Percentiles rank a stretch among this genome's conserved stretches.
These are phyloP conservation scores for Crotalaria pallida DNA, from an alignment of 306 rosid species.

Conservation along the genomic window DNA sequence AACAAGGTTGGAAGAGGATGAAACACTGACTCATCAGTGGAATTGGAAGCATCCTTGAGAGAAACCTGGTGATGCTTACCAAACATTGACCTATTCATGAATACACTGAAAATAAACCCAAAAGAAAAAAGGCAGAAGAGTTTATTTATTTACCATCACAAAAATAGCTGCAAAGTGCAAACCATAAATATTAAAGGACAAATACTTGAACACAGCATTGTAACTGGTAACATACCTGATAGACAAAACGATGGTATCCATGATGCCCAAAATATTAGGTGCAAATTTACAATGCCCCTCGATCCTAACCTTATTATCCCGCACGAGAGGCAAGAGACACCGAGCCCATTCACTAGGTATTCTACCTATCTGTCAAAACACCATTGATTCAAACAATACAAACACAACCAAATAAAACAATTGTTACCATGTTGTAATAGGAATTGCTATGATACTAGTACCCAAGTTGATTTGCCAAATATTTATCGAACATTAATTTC, in stretches of 20 bases:
- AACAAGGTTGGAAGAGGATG: constrained; percentile 86
- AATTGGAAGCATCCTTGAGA: constrained; percentile 60
- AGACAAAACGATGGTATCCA: constrained; percentile 74
- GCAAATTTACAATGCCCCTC: constrained; percentile 69
- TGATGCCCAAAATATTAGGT: constrained; percentile 62
- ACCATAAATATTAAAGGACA: not conserved
- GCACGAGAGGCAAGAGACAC: constrained; percentile 79
- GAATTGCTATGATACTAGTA: not conserved
- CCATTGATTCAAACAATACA: constrained; percentile 21
- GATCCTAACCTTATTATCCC: constrained; percentile 62
- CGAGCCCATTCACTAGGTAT: constrained; percentile 97
- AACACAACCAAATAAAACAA: not conserved
- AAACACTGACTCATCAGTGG: constrained; percentile 65
- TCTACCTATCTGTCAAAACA: constrained; percentile 68
- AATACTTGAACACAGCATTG: not conserved
- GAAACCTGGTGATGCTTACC: constrained; percentile 60
- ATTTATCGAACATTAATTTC: not conserved
- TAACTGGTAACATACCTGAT: constrained; percentile 45
- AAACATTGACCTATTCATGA: constrained; percentile 66
- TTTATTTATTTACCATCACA: constrained; percentile 16
- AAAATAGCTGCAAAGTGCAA: not conserved
- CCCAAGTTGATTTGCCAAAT: not conserved
- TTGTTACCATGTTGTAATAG: not conserved
- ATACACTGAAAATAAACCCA: constrained; percentile 46
- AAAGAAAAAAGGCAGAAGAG: not conserved